Conservation (phyloP, 2,329 filamentous ascomycete species). For the Colletotrichum lini region DNA sequence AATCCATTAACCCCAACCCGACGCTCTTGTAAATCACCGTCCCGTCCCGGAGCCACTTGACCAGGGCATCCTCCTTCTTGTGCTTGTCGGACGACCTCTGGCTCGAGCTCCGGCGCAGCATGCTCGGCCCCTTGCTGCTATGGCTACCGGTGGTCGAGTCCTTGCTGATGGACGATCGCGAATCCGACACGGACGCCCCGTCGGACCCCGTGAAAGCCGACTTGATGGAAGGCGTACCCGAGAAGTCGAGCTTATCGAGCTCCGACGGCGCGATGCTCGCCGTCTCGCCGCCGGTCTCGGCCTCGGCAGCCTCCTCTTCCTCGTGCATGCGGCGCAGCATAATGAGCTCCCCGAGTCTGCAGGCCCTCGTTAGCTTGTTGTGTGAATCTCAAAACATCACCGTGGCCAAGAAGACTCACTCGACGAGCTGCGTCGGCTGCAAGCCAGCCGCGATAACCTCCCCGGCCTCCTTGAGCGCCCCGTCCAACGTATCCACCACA, state of each 20-base stretch:
- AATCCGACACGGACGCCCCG: conserved; percentile 14
- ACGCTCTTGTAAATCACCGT: conserved; percentile 80
- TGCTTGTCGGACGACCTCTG: conserved; percentile 52
- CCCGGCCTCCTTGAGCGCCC: conserved; percentile 85
- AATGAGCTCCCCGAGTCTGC: conserved; percentile 81
- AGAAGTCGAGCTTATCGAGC: conserved; percentile 54
- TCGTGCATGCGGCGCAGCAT: conserved; percentile 67
- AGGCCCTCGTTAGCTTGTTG: neutral
- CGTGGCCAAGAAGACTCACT: conserved; percentile 63
- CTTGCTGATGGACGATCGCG: conserved; percentile 42
- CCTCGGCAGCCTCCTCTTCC: conserved; percentile 54
- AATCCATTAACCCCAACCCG: conserved; percentile 76
- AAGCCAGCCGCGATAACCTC: conserved; percentile 87
- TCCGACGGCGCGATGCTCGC: conserved; percentile 52
- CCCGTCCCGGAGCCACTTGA: conserved; percentile 70
- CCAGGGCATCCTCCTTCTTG: conserved; percentile 64
- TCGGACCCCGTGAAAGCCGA: conserved; percentile 33
- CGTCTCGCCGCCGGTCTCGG: conserved; percentile 48
- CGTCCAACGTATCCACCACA: conserved; percentile 83
- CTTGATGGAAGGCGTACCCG: conserved; percentile 37
- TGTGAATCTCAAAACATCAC: neutral
- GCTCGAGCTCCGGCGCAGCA: conserved; percentile 35
- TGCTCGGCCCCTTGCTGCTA: conserved; percentile 26
- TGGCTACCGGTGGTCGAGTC: conserved; percentile 36
- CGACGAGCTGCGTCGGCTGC: conserved; percentile 82